Conservation (phyloP, 1,284 basidiomycete species). For the Heterobasidion irregulare region DNA sequence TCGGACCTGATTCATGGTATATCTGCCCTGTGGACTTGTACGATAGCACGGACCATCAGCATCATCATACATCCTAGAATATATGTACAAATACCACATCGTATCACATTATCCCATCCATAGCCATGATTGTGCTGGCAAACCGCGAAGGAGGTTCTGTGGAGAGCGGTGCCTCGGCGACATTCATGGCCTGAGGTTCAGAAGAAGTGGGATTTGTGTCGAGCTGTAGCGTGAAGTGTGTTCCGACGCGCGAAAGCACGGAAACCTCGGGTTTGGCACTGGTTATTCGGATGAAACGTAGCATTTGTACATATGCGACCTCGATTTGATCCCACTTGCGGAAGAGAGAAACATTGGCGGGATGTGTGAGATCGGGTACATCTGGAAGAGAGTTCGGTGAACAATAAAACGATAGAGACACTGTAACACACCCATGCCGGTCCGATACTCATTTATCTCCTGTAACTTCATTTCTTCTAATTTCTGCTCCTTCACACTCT, state of each 20-base stretch:
- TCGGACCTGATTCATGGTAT: no score
- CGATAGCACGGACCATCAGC: not conserved
- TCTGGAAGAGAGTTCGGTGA: constrained; percentile 34
- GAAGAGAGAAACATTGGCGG: constrained; percentile 65
- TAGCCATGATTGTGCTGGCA: constrained; percentile 33
- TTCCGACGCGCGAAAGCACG: constrained; percentile 51
- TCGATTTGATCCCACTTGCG: constrained; percentile 74
- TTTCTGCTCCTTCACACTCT: constrained; percentile 60
- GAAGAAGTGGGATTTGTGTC: not conserved
- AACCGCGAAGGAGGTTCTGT: constrained; percentile 26
- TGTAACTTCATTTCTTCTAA: constrained; percentile 65
- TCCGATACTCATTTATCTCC: constrained; percentile 71
- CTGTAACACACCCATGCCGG: constrained; percentile 69
- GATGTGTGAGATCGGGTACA: constrained; percentile 78
- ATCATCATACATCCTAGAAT: constrained; percentile 1
- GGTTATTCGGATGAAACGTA: constrained; percentile 69
- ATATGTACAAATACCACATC: constrained; percentile 4
- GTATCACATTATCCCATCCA: constrained; percentile 25
- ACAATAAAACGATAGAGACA: constrained; percentile 2
- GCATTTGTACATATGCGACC: constrained; percentile 63
- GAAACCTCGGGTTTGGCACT: constrained; percentile 38
- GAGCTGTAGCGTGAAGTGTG: constrained; percentile 31
- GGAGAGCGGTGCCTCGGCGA: constrained; percentile 22
- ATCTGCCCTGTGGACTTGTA: no score
- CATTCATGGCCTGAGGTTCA: constrained; percentile 22